phyloP scores from a whole-genome alignment of 768 basidiomycete genomes.

The Phlegmacium glaucopus region DNA sequence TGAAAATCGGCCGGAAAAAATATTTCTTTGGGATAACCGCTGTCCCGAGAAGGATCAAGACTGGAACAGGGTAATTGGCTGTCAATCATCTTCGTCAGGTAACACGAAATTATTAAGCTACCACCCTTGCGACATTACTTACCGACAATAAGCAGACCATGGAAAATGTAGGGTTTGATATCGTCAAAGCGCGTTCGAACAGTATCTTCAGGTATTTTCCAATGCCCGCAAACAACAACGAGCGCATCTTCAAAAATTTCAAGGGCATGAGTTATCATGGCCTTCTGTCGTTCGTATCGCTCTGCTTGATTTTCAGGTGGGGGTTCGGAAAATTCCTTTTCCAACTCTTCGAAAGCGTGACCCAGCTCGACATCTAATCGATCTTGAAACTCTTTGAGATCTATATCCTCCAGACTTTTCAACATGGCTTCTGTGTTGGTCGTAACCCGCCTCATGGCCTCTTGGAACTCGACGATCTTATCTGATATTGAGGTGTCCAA shows the following conservation, averaged over 20 bases:
- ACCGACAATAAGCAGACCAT: constrained; percentile 23
- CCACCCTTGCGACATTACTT: neutral
- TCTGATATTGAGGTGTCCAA: constrained; percentile 1
- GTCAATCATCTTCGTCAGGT: neutral
- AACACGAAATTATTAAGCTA: neutral
- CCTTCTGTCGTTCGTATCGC: constrained; percentile 21
- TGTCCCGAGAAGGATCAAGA: constrained; percentile 19
- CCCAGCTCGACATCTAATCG: constrained; percentile 7
- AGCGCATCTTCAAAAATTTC: constrained; percentile 22
- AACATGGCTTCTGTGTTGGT: constrained; percentile 6
- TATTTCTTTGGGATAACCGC: constrained; percentile 18
- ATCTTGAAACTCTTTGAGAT: neutral
- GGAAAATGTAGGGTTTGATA: constrained; percentile 19
- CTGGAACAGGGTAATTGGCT: constrained; percentile 33
- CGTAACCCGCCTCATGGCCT: constrained; percentile 14
- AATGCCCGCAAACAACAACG: constrained; percentile 15
- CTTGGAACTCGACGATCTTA: constrained; percentile 20
- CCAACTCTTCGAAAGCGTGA: constrained; percentile 15
- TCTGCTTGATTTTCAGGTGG: constrained; percentile 23
- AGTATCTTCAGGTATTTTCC: constrained; percentile 21
- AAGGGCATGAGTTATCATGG: constrained; percentile 18
- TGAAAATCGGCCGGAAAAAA: constrained; percentile 27
- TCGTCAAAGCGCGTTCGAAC: constrained; percentile 16
- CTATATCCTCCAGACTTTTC: neutral
- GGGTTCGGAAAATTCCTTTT: constrained; percentile 28